Conservation (phyloP, 2,329 filamentous ascomycete species). For the Ascomycota sp. region DNA sequence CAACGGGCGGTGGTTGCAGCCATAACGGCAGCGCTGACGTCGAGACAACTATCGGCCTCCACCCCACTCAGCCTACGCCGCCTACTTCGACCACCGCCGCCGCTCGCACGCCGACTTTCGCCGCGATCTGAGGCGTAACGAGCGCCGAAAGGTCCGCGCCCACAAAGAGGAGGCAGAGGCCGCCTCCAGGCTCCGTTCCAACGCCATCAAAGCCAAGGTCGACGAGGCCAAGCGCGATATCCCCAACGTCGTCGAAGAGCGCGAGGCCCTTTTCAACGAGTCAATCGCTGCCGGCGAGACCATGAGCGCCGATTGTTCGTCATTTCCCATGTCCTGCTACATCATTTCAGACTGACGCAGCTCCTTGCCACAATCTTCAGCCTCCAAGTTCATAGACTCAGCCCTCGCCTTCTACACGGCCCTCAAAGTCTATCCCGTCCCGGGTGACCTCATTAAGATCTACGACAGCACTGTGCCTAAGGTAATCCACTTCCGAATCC, state of each 20-base stretch:
- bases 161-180: slow-evolving; percentile 54
- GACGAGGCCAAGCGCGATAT: slow-evolving; percentile 76
- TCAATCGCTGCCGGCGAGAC: slow-evolving; percentile 79
- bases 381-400: slow-evolving; percentile 54
- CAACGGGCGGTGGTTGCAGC: no score
- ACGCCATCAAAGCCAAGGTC: slow-evolving; percentile 55
- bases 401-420: slow-evolving; percentile 96
- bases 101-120: slow-evolving; percentile 45
- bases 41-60: not conserved
- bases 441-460: slow-evolving; percentile 79
- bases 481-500: slow-evolving; percentile 23
- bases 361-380: slow-evolving; percentile 15
- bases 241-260: slow-evolving; percentile 75
- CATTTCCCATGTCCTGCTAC: not conserved
- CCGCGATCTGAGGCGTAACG: slow-evolving; percentile 50
- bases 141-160: slow-evolving; percentile 48
- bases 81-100: slow-evolving; percentile 50
- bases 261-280: slow-evolving; percentile 90
- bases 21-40: not conserved
- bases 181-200: slow-evolving; percentile 44
- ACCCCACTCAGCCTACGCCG: slow-evolving; percentile 25
- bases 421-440: slow-evolving; percentile 92
- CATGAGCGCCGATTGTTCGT: slow-evolving; percentile 62
- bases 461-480: slow-evolving; percentile 98
- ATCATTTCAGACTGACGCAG: not conserved